Evolutionary conservation across 2,329 filamentous ascomycete genomes (phyloP), one percentile per base, ranked within the genome.

Genomic region (Aureobasidium sp.): DNA sequence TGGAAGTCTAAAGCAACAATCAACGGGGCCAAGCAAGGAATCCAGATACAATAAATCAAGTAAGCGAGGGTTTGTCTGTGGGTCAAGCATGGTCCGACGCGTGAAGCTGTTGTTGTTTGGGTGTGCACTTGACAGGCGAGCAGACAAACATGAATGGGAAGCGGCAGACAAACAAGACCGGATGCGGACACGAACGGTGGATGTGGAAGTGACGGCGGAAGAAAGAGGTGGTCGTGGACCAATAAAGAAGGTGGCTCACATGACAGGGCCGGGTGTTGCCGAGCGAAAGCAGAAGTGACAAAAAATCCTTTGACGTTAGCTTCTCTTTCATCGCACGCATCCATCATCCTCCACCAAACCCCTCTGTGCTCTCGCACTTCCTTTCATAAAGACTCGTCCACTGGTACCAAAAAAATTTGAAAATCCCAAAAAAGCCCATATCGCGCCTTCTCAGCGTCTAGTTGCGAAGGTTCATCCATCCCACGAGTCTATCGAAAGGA

Each of bases 321-420:
- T 52, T 59, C 53, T 59, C 62, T 59, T 59, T 63, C 62, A 63
- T 47, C 41, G 39, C 25, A 63, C 42, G 39, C 55, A 60, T 25
- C 56, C 42, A 55, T 49, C 52, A 62, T 58, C 67, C 61, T 68
- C 69, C 68, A 71, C 39, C 22, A 44, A 62, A 45, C 53, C 49
- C 47, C 48, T 39, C 34, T 20, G 60, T 62, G 60, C 60, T 62
- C 49, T 62, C 42, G 60, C 60, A 62, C 60, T 62, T 56, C 71
- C 65, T 67, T 67, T 69, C 66, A 70, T 70, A 73, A 70, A 73
- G 70, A 70, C 51, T 62, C 62, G 59, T 53, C 47, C 61, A 51
- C 61, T 55, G 48, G 59, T 45, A 69, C 68, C 70, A 76, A 75
- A 76, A 76, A 74, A 76, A 70, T 63, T 69, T 70, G 69, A 73